A percentile compares a stretch with the other conserved stretches of the same genome.
These are phyloP conservation scores for Penicillium sp. DNA, from an alignment of 2,329 filamentous ascomycete species.

Conservation along the genomic window DNA sequence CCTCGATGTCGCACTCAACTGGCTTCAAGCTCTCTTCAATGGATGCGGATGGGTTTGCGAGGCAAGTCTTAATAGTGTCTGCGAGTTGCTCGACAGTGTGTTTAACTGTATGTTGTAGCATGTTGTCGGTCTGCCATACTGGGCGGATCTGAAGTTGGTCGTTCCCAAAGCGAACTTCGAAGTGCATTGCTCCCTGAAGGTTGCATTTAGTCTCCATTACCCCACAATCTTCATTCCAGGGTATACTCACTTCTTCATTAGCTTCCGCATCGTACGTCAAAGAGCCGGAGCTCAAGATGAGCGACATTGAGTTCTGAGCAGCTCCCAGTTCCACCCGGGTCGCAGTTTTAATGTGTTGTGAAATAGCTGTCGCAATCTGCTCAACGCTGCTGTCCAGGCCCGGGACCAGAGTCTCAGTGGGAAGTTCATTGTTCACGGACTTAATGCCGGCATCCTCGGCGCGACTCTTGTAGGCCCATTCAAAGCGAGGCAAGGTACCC, in stretches of 20 bases:
- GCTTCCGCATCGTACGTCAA: constrained; percentile 18
- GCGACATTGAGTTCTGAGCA: constrained; percentile 1
- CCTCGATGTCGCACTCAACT: constrained; percentile 39
- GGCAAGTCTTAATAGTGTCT: constrained; percentile 41
- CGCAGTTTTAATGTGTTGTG: constrained; percentile 20
- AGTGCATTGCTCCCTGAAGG: constrained; percentile 33
- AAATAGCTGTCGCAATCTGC: constrained; percentile 29
- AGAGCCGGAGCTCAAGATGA: constrained; percentile 27
- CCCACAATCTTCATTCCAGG: neutral
- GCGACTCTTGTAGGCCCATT: constrained; percentile 39
- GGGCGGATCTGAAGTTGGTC: constrained; percentile 39
- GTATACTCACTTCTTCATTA: constrained; percentile 24
- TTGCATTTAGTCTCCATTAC: neutral
- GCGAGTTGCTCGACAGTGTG: constrained; percentile 46
- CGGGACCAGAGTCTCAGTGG: constrained; percentile 34
- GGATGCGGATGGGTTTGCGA: constrained; percentile 28
- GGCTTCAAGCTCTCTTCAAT: constrained; percentile 37
- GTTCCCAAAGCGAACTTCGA: constrained; percentile 32
- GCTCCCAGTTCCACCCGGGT: neutral
- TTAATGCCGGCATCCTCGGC: neutral
- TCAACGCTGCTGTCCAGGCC: constrained; percentile 33
- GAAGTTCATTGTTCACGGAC: constrained; percentile 16
- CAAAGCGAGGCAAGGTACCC: constrained; percentile 36
- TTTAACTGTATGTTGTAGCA: constrained; percentile 46
- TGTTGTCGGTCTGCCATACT: constrained; percentile 43